Evolutionary conservation across 2,329 filamentous ascomycete genomes (phyloP).

Genomic region (Didymella exigua): DNA sequence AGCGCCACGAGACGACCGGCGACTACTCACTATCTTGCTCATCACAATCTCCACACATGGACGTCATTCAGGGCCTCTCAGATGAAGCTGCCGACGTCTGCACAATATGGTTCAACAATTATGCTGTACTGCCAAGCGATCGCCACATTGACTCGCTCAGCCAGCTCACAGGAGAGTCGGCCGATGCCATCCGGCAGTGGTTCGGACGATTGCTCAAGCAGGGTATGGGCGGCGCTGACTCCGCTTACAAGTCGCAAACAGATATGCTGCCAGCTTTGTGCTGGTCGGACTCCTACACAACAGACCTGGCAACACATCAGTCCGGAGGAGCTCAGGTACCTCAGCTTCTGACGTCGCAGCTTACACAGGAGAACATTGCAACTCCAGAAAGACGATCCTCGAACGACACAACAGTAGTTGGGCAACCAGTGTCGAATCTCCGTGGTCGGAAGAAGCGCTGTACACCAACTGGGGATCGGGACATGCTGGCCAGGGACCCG

Average conservation of each 20-base stretch:
- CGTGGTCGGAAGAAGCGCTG: slow-evolving; percentile 45
- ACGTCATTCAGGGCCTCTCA: slow-evolving; percentile 27
- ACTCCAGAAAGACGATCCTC: slow-evolving; percentile 23
- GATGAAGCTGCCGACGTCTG: slow-evolving; percentile 48
- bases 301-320: slow-evolving; percentile 19
- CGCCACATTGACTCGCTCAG: slow-evolving; percentile 44
- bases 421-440: slow-evolving; percentile 21
- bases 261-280: slow-evolving; percentile 33
- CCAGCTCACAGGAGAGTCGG: slow-evolving; percentile 44
- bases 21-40: slow-evolving; percentile 36
- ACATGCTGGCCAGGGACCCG: slow-evolving; percentile 38
- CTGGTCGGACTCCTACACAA: slow-evolving; percentile 25
- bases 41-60: slow-evolving; percentile 24
- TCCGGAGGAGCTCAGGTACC: not conserved
- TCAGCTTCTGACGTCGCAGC: slow-evolving; percentile 3
- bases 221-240: slow-evolving; percentile 45
- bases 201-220: slow-evolving; percentile 46
- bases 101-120: slow-evolving; percentile 48
- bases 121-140: slow-evolving; percentile 45
- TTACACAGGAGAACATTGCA: slow-evolving; percentile 17
- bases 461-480: slow-evolving; percentile 38
- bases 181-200: slow-evolving; percentile 43
- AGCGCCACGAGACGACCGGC: slow-evolving; percentile 36
- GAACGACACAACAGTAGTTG: slow-evolving; percentile 24
- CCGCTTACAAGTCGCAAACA: slow-evolving; percentile 48